phyloP scores from a whole-genome alignment of 2,329 filamentous ascomycete species.

The Nakataea oryzae region DNA sequence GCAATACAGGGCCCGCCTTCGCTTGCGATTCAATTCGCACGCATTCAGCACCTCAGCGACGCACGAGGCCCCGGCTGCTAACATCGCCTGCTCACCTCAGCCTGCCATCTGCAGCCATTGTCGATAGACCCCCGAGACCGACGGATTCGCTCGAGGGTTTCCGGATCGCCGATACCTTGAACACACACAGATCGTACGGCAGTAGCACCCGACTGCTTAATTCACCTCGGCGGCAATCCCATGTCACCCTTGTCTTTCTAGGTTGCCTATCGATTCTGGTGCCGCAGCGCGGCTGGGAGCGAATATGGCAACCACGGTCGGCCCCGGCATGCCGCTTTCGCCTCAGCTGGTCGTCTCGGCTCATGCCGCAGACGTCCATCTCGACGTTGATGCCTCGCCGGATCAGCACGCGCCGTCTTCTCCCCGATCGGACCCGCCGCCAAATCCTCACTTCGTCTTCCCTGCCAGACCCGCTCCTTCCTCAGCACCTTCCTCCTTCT shows the following conservation, averaged over 20 bases:
- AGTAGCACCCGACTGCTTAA: neutral
- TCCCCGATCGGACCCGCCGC: slow-evolving; percentile 29
- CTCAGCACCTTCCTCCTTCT: slow-evolving; percentile 34
- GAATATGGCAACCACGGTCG: slow-evolving; percentile 20
- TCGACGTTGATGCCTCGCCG: neutral
- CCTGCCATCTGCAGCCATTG: neutral
- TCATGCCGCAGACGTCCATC: neutral
- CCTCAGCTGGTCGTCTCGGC: slow-evolving; percentile 5
- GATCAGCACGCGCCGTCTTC: slow-evolving; percentile 12
- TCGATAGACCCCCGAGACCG: neutral
- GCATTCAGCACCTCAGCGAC: neutral
- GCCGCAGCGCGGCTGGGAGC: slow-evolving; percentile 35
- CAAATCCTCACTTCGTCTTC: slow-evolving; percentile 58
- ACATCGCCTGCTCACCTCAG: neutral
- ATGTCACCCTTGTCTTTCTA: slow-evolving; percentile 28
- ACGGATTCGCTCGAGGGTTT: neutral
- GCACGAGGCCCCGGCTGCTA: neutral
- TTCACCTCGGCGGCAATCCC: neutral
- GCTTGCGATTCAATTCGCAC: neutral
- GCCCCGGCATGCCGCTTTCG: slow-evolving; percentile 16
- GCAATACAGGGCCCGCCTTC: neutral
- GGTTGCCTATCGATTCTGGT: slow-evolving; percentile 30
- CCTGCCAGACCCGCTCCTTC: slow-evolving; percentile 38
- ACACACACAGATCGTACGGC: neutral
- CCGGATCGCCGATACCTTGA: neutral